phyloP scores from a whole-genome alignment of 306 rosid genomes.

The Medicago ruthenica region DNA sequence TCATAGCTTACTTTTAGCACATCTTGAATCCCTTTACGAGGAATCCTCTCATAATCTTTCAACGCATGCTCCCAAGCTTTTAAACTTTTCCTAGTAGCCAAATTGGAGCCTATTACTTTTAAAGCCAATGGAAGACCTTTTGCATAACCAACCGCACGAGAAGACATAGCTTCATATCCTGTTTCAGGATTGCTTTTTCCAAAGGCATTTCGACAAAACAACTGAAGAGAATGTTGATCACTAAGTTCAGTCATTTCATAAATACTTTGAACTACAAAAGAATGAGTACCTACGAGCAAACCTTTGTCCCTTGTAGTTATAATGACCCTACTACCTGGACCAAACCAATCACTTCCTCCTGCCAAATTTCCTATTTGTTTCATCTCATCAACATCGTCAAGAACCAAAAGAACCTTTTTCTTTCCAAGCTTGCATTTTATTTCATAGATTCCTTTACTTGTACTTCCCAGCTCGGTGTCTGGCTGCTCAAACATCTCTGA shows the following conservation, averaged over 20 bases:
- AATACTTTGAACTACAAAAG: background rate
- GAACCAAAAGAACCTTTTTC: conserved; percentile 35
- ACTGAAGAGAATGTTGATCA: background rate
- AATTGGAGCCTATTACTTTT: background rate
- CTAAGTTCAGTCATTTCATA: conserved; percentile 24
- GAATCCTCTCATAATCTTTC: background rate
- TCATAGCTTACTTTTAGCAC: conserved; percentile 23
- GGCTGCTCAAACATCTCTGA: background rate
- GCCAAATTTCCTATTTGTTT: conserved; percentile 7
- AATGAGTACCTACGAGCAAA: conserved; percentile 11
- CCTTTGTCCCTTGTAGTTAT: conserved; percentile 36
- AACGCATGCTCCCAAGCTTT: background rate
- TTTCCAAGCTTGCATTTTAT: background rate
- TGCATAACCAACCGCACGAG: background rate
- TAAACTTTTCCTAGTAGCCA: background rate
- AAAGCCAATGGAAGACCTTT: conserved; percentile 28
- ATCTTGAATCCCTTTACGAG: background rate
- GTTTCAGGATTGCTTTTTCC: background rate
- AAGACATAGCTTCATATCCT: conserved; percentile 1
- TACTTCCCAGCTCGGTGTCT: background rate
- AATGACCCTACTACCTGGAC: conserved; percentile 7
- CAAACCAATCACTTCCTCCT: conserved; percentile 41
- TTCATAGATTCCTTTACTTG: conserved; percentile 2
- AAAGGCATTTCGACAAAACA: conserved; percentile 35
- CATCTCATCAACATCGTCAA: conserved; percentile 35